These are phyloP conservation scores for Kluyveromyces siamensis DNA, from an alignment of 805 yeast genomes.

Conservation along the genomic window DNA sequence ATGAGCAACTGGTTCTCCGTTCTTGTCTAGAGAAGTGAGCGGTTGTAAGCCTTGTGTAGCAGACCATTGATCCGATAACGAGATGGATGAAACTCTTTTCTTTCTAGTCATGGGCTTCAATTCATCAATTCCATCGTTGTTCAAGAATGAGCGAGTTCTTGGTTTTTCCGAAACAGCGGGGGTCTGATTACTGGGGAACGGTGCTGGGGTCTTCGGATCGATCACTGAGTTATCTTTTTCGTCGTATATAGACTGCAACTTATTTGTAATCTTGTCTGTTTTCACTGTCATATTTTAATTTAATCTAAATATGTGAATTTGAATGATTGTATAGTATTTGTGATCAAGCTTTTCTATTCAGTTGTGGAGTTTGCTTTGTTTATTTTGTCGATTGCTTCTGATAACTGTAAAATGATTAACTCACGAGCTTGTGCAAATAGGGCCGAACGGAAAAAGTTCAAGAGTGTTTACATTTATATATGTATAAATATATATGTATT, in stretches of 20 bases:
- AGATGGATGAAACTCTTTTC: conserved; percentile 55
- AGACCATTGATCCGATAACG: conserved; percentile 63
- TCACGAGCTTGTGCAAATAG: too few species aligned
- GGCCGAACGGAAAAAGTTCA: too few species aligned
- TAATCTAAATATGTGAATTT: too few species aligned
- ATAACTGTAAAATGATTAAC: too few species aligned
- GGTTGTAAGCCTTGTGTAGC: conserved; percentile 21
- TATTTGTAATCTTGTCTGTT: conserved; percentile 5
- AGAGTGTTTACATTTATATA: too few species aligned
- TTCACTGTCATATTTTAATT: conserved; percentile 2
- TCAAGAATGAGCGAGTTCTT: conserved; percentile 42
- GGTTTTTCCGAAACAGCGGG: conserved; percentile 8
- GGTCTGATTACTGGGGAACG: conserved; percentile 4
- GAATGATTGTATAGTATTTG: too few species aligned
- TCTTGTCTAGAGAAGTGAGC: conserved; percentile 16
- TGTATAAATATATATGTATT: too few species aligned
- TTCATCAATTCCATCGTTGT: conserved; percentile 66
- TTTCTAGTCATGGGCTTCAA: conserved; percentile 53
- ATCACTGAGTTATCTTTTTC: not conserved
- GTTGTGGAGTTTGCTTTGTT: too few species aligned
- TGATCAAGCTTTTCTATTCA: too few species aligned
- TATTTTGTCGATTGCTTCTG: too few species aligned
- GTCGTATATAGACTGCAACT: conserved; percentile 1
- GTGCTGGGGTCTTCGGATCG: conserved; percentile 9
- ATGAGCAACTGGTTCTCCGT: conserved; percentile 5